Evolutionary conservation across 2,329 filamentous ascomycete genomes (phyloP), one percentile per base, ranked within the genome.

Genomic region (Penicillium rolfsii): DNA sequence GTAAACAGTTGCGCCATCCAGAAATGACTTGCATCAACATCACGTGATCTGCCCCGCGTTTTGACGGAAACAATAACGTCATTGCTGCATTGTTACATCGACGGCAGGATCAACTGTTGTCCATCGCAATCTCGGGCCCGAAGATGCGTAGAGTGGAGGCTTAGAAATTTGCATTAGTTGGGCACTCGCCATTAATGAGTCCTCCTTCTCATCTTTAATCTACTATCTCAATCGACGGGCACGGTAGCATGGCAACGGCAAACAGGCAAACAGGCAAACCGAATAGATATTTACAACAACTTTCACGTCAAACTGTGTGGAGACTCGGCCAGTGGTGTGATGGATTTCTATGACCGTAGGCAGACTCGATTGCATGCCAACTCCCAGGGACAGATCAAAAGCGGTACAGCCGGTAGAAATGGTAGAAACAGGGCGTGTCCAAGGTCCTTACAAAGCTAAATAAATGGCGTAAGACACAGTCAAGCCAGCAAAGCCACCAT

Each of bases 1-100:
- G 6, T 43, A 4, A 28, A 41, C 16, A 19, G 9, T 43, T 11
- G 26, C 16, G 22, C 14, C 40, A 8, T 14, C 26, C n/a, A 26
- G 46, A 38, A 28, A 61, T 60, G 35, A 58, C 58, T 40, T 55
- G 53, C 52, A 53, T 53, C 53, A 59, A 59, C 12, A 40, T 12
- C 61, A 67, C 63, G 65, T 67, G 64, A 65, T 33, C 46, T 57
- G 66, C 63, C 63, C 63, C 61, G 63, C 63, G 59, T 65, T 65
- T 54, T 54, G 53, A 41, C 22, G 30, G 52, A 55, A 45, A 43
- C 50, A 38, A 63, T 55, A 56, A 36, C 62, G 60, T 66, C 64
- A 65, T 66, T 60, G 61, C 58, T 30, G 60, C 58, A 54, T 60
- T 36, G 62, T 66, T 60, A 63, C 62, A 66, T 48, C 8, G 14